Base-by-base conservation (phyloP, 2,329 filamentous ascomycete species). In the Verticillium albo-atrum region DNA sequence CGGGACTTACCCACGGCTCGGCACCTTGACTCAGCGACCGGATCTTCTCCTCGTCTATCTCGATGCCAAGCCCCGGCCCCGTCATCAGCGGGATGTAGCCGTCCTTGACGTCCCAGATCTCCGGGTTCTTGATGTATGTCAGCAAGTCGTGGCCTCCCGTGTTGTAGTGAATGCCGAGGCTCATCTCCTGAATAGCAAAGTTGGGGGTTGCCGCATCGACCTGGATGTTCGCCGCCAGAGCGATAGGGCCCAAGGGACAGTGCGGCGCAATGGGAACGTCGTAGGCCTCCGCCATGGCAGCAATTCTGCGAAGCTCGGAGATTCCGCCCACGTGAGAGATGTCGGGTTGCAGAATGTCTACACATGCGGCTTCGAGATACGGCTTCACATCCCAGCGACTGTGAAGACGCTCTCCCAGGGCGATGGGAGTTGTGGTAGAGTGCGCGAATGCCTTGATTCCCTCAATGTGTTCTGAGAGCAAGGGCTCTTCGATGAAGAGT, bases 81-180 rank as follows among this genome's bases (percentile, higher is more conserved):
- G 71, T 82, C 67, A 84, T 76, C 14, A 87, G 72, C 50, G 83
- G 75, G 20, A 91, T 82, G 68, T 86, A 89, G 0, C 89, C 89
- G 52, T 84, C 81, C n/a, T 82, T 78, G 6, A 91, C 83, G 47
- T 84, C 77, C 78, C 88, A 91, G 0, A 90, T 83, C 55, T 82
- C 80, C 0, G 84, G 79, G 65, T 91, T 83, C 67, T 82, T 84
- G 2, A 86, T 77, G 68, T 91, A 92, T 27, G 82, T 89, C 14
- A 82, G 82, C 58, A 90, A 75, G 68, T 91, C 88, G 65, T 86
- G 79, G 2, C 84, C 79, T 1, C 83, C 86, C 0, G 80, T 82
- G 65, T 93, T 93, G 68, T 92, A 93, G 70, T 93, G 90, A 65
- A 93, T 92, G 0, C 89, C 90, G 30, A 92, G 68, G 57, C 86